These are phyloP conservation scores for Canariomyces notabilis DNA, from an alignment of 2,329 filamentous ascomycete species.

Conservation along the genomic window DNA sequence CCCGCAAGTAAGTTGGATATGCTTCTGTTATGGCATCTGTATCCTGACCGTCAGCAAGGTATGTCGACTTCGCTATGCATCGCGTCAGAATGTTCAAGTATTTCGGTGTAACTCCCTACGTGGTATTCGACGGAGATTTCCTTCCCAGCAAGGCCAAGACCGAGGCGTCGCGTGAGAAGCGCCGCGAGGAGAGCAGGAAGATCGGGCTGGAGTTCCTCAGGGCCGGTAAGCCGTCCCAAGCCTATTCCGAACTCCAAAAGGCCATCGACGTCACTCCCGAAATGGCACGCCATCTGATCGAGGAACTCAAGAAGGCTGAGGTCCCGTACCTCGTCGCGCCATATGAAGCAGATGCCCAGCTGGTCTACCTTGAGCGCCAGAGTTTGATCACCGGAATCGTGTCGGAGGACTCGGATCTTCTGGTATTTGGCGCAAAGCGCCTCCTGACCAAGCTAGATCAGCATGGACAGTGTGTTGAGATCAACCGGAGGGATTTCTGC, in stretches of 20 bases:
- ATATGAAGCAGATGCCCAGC: constrained; percentile 95
- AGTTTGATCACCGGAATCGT: constrained; percentile 83
- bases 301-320: constrained; percentile 75
- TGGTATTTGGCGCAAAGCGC: constrained; percentile 90
- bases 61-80: constrained; percentile 84
- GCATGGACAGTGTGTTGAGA: constrained; percentile 87
- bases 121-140: constrained; percentile 94
- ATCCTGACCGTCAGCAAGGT: constrained; percentile 45
- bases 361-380: constrained; percentile 85
- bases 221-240: constrained; percentile 74
- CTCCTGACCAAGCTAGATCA: constrained; percentile 92
- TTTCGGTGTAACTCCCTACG: constrained; percentile 88
- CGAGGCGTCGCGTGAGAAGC: constrained; percentile 69
- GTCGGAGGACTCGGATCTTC: constrained; percentile 91
- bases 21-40: constrained; percentile 8
- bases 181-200: constrained; percentile 70
- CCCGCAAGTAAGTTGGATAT: constrained; percentile 64
- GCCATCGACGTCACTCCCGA: constrained; percentile 92
- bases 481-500: constrained; percentile 84
- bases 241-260: constrained; percentile 85
- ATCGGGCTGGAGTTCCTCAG: constrained; percentile 73
- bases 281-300: constrained; percentile 89
- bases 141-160: constrained; percentile 89
- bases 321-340: constrained; percentile 90
- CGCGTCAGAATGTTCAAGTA: constrained; percentile 91